A percentile compares a stretch with the other conserved stretches of the same genome.
Conservation (phyloP, 208 protist species). For the Trypanosoma mega region DNA sequence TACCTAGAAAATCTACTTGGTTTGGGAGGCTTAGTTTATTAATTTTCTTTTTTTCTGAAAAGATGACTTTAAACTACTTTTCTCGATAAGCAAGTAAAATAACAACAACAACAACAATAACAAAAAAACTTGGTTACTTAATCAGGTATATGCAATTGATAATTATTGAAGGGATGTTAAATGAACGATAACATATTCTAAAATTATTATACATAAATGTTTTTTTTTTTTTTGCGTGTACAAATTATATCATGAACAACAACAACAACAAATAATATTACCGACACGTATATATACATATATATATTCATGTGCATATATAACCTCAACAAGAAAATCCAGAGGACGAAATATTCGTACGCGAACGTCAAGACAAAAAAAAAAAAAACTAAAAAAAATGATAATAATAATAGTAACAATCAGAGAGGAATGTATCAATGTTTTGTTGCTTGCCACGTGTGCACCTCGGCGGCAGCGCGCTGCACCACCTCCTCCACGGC, state of each 20-base stretch:
- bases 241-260: too few species aligned
- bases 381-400: conserved; percentile 8
- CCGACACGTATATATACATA: conserved; percentile 2
- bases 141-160: too few species aligned
- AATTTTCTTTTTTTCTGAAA: too few species aligned
- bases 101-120: too few species aligned
- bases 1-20: background rate
- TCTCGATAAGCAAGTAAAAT: too few species aligned
- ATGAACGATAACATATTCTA: too few species aligned
- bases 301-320: conserved; percentile 2
- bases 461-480: conserved; percentile 19
- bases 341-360: conserved; percentile 9
- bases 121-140: too few species aligned
- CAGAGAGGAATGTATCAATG: background rate
- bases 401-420: background rate
- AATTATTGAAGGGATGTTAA: too few species aligned
- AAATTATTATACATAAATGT: too few species aligned
- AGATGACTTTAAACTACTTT: too few species aligned
- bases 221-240: too few species aligned
- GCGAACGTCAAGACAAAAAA: conserved; percentile 15
- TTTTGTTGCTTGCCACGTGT: conserved; percentile 3
- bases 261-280: background rate
- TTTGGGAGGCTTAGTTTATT: too few species aligned
- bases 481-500: conserved; percentile 28
- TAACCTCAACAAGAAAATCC: conserved; percentile 9